Evolutionary conservation across 768 basidiomycete species (phyloP).

Genomic region (Panaeolus cyanescens): DNA sequence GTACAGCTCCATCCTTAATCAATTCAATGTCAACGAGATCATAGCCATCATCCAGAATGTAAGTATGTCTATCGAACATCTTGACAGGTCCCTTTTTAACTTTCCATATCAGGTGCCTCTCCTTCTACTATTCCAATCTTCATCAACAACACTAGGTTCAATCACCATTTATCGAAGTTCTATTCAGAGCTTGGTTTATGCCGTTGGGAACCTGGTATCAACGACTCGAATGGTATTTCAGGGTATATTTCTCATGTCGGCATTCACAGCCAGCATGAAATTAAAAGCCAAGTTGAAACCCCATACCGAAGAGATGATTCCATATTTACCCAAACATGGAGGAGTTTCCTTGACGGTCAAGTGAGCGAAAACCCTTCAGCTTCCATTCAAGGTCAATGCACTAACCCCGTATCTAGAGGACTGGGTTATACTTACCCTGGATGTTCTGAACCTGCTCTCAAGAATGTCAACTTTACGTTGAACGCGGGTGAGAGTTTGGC

Average conservation of each 20-base stretch:
- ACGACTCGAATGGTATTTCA: constrained; percentile 80
- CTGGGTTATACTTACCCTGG: constrained; percentile 76
- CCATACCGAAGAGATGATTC: constrained; percentile 47
- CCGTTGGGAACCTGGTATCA: constrained; percentile 61
- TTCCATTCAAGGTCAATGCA: constrained; percentile 10
- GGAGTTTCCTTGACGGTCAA: constrained; percentile 75
- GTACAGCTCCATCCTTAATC: constrained; percentile 51
- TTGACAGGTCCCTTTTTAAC: constrained; percentile 7
- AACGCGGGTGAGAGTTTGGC: constrained; percentile 80
- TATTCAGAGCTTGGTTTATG: constrained; percentile 69
- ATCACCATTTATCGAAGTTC: constrained; percentile 80
- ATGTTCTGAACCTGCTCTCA: constrained; percentile 63
- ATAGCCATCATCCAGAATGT: constrained; percentile 72
- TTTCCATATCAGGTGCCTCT: constrained; percentile 62
- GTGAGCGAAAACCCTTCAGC: constrained; percentile 39
- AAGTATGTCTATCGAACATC: constrained; percentile 30
- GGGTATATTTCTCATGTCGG: constrained; percentile 83
- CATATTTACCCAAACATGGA: constrained; percentile 45
- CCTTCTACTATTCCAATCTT: constrained; percentile 69
- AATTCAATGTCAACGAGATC: constrained; percentile 66
- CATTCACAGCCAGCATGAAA: constrained; percentile 78
- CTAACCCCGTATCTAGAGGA: constrained; percentile 37
- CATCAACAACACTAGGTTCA: constrained; percentile 78
- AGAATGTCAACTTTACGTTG: constrained; percentile 69
- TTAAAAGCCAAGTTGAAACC: constrained; percentile 72